These are phyloP conservation scores for Zygosaccharomyces kombuchaensis DNA, from an alignment of 805 yeast species.

Conservation along the genomic window DNA sequence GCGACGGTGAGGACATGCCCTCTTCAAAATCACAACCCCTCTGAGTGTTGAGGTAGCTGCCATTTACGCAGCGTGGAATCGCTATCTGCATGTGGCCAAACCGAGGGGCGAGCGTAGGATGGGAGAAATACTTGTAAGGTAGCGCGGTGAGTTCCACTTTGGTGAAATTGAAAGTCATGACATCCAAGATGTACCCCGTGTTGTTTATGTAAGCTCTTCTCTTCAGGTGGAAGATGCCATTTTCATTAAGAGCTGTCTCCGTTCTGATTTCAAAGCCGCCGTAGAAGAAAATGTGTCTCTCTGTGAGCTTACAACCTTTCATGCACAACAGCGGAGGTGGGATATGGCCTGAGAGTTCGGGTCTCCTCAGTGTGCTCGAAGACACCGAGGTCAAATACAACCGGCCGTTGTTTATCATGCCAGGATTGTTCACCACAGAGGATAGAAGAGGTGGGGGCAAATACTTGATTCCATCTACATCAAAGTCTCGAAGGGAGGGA, in stretches of 20 bases:
- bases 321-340: slow-evolving; percentile 54
- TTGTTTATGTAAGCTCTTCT: slow-evolving; percentile 47
- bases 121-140: slow-evolving; percentile 29
- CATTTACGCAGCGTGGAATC: not conserved
- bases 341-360: slow-evolving; percentile 37
- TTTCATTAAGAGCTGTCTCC: slow-evolving; percentile 26
- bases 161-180: slow-evolving; percentile 44
- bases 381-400: slow-evolving; percentile 39
- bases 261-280: slow-evolving; percentile 61
- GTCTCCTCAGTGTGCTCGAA: slow-evolving; percentile 38
- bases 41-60: slow-evolving; percentile 5
- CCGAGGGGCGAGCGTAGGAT: slow-evolving; percentile 36
- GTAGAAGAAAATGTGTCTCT: slow-evolving; percentile 54
- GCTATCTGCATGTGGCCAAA: slow-evolving; percentile 40
- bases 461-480: slow-evolving; percentile 38
- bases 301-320: slow-evolving; percentile 46
- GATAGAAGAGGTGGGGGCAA: slow-evolving; percentile 46
- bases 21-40: slow-evolving; percentile 6
- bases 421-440: slow-evolving; percentile 41
- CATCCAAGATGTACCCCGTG: slow-evolving; percentile 57
- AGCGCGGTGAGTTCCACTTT: slow-evolving; percentile 40
- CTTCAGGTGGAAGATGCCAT: slow-evolving; percentile 37
- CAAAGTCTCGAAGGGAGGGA: slow-evolving; percentile 35
- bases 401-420: slow-evolving; percentile 37
- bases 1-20: not conserved